Evolutionary conservation across 75 land plant species (phyloP).

Genomic region (Pseudotsuga menziesii): DNA sequence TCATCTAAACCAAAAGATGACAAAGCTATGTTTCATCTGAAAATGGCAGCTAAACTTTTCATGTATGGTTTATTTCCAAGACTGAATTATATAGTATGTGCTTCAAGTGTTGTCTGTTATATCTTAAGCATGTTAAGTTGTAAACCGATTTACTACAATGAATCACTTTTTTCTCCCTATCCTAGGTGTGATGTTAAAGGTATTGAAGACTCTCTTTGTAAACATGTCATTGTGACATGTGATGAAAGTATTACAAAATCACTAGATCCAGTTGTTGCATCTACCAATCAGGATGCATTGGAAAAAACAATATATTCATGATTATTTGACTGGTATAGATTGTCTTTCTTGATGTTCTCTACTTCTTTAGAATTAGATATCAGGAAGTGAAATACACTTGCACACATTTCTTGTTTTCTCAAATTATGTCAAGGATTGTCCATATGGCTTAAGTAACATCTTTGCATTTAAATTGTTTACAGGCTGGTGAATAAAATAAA

Average conservation of each 20-base stretch:
- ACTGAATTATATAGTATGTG: not conserved
- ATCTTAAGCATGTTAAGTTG: not conserved
- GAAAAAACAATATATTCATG: conserved; percentile 93
- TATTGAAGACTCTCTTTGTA: conserved; percentile 82
- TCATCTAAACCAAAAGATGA: conserved; percentile 82
- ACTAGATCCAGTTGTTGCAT: conserved; percentile 76
- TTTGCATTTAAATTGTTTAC: conserved; percentile 3
- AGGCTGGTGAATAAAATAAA: conserved; percentile 98
- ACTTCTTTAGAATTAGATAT: not conserved
- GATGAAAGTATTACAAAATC: conserved; percentile 89
- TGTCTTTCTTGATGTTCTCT: not conserved
- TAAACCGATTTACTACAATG: not conserved
- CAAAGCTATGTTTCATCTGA: conserved; percentile 79
- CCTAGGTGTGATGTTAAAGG: conserved; percentile 87
- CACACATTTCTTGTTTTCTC: not conserved
- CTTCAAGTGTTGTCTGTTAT: not conserved
- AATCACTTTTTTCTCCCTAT: not conserved
- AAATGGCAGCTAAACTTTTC: conserved; percentile 82
- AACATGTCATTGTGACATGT: conserved; percentile 90
- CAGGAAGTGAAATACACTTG: not conserved
- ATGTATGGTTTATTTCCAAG: conserved; percentile 38
- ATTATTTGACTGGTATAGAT: conserved; percentile 88
- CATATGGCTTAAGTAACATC: not conserved
- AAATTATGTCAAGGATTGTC: not conserved
- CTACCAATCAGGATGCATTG: conserved; percentile 83